Base-by-base conservation (phyloP, 345 rosid genomes). In the Firmiana major region DNA sequence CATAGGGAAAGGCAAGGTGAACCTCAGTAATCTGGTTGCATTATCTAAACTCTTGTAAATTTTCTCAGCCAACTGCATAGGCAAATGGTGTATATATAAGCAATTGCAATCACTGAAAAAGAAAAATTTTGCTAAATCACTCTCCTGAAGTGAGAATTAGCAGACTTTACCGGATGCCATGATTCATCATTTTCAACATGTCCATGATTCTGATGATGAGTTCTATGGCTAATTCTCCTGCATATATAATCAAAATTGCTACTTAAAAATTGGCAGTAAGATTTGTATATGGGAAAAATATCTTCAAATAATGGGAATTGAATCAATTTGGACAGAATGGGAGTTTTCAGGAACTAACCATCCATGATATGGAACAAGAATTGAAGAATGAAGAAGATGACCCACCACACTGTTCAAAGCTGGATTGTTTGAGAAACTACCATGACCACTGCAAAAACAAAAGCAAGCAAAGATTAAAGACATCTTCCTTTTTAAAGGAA, bases 161-260 rank as follows among this genome's bases (percentile, higher is more conserved):
- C n/a, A 58, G 9, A 48, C 65, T 80, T 82, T 81, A 92, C 97
- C 31, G 97, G 98, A 81, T 87, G 92, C 97, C 98, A 94, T 12
- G 97, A 94, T 81, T 94, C 98, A 3, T 94, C 98, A 22, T 94
- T 94, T 80, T 94, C 98, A 48, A 93, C 97, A 69, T 94, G 94
- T 57, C 98, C 97, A 77, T 94, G 97, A 81, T 94, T 94, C 79
- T 93, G 97, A 78, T 94, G 98, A 71, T 94, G 98, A 79, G 97
- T 93, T 85, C 93, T 91, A 81, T 94, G 98, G 79, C 98, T 94
- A 70, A 94, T 93, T 86, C 98, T 91, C 97, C 97, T 94, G 79
- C 49, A 77, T 21, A 51, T 28, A 28, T 42, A 65, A 79, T 46
- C 74, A 73, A 72, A 79, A 48, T 60, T 64, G 63, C 34, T 21